Base-by-base conservation (phyloP, 2,329 filamentous ascomycete species). In the Colletotrichum sp. region DNA sequence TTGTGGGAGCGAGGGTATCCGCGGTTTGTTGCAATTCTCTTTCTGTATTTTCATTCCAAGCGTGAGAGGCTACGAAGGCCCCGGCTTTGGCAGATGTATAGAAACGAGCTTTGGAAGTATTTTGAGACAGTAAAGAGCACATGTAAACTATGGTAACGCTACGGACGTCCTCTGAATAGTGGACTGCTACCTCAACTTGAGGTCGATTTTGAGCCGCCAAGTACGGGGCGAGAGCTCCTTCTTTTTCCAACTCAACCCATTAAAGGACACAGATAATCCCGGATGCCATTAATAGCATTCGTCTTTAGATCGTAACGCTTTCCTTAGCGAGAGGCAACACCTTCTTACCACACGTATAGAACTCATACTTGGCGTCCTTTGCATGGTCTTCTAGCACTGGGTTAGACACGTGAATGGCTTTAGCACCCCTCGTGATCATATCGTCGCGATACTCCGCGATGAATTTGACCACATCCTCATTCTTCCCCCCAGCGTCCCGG, bases 151-250 rank as follows among this genome's bases (percentile, higher is more conserved):
- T 2, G 6, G n/a, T 4, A 21, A 12, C 5, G 9, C n/a, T n/a
- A 4, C 21, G 1, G 43, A 21, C 5, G 18, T 10, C 39, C 3
- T 12, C 12, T 2, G 2, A 21, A 48, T 13, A 10, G 6, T 4
- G 6, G n/a, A 48, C 10, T 21, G 18, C 9, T n/a, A n/a, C 32
- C 32, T 3, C 13, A 14, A 34, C 9, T 12, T 43, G 8, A 7
- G 18, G 5, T 48, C 18, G 18, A 12, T 7, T 48, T 48, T 21
- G 39, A 43, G 39, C 9, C 9, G 8, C 18, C 39, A 48, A 7
- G 18, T 7, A 0, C 43, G 2, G 18, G 1, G 5, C n/a, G n/a
- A 48, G 10, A 21, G 18, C n/a, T n/a, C n/a, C n/a, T n/a, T n/a
- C n/a, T n/a, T n/a, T 43, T n/a, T n/a, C 39, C 39, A 10, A n/a